Evolutionary conservation across 106 monocot genomes (phyloP).

Genomic region (Apostasia ramifera): DNA sequence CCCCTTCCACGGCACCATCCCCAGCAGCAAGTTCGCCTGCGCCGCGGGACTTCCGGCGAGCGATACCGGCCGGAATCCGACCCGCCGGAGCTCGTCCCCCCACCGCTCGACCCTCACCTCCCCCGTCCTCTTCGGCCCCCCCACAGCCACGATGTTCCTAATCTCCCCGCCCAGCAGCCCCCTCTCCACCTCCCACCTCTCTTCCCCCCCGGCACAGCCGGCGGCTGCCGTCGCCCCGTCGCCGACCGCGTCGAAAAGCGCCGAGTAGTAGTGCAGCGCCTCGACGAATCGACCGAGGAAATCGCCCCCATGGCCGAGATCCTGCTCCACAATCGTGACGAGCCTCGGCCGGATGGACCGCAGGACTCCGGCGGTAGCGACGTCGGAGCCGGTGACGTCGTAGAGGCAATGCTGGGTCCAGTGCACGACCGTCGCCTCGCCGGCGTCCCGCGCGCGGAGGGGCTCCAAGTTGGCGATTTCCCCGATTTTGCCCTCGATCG

Average conservation of each 20-base stretch:
- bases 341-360: constrained; percentile 26
- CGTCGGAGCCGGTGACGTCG: constrained; percentile 50
- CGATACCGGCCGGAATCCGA: constrained; percentile 54
- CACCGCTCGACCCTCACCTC: constrained; percentile 71
- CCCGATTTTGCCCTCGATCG: constrained; percentile 45
- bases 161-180: constrained; percentile 76
- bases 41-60: constrained; percentile 63
- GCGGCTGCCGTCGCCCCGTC: constrained; percentile 16
- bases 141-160: constrained; percentile 59
- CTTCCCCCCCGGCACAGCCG: constrained; percentile 10
- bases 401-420: constrained; percentile 63
- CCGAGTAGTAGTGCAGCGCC: constrained; percentile 59
- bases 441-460: constrained; percentile 11
- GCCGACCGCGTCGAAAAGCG: constrained; percentile 70
- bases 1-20: constrained; percentile 78
- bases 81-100: constrained; percentile 51
- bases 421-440: constrained; percentile 41
- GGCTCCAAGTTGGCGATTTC: constrained; percentile 17
- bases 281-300: constrained; percentile 47
- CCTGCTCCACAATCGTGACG: constrained; percentile 52
- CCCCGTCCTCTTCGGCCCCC: constrained; percentile 59
- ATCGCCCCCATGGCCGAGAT: constrained; percentile 38
- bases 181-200: constrained; percentile 74
- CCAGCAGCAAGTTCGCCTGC: constrained; percentile 69
- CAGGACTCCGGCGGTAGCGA: constrained; percentile 22